A percentile compares a stretch with the other conserved stretches of the same genome.
Evolutionary conservation across 2,329 filamentous ascomycete genomes (phyloP).

Genomic region (Botryotinia convoluta): DNA sequence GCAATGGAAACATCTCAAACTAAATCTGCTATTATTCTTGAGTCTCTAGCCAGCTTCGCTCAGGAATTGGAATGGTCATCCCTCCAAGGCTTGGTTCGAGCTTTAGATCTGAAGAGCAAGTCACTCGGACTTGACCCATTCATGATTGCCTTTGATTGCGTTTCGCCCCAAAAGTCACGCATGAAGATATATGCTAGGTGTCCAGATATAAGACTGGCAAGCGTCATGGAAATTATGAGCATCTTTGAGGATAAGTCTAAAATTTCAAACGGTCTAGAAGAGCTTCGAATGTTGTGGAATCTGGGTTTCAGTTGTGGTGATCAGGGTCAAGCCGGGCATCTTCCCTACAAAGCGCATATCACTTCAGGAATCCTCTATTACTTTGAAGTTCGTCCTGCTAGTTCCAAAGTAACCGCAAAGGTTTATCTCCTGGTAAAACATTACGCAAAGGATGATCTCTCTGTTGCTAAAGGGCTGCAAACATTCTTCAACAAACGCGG

Average conservation of each 20-base stretch:
- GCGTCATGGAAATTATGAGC: background rate
- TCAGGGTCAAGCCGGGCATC: background rate
- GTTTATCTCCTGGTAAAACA: conserved; percentile 1
- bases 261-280: background rate
- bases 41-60: background rate
- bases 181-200: conserved; percentile 1
- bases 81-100: background rate
- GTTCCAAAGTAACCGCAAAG: background rate
- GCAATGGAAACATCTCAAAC: no score
- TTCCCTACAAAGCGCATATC: background rate
- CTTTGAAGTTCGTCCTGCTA: background rate
- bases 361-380: conserved; percentile 4
- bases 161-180: background rate
- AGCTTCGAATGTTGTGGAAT: background rate
- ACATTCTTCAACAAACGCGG: background rate
- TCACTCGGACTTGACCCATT: background rate
- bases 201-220: background rate
- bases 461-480: background rate
- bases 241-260: background rate
- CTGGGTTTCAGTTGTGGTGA: background rate
- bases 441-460: background rate
- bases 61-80: background rate
- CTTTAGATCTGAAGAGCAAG: no score
- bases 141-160: background rate
- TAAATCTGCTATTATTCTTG: background rate